Percentiles rank a stretch among this genome's conserved stretches.
phyloP scores from a whole-genome alignment of 352 stramenopile genomes.

The Pythium sukuiense region DNA sequence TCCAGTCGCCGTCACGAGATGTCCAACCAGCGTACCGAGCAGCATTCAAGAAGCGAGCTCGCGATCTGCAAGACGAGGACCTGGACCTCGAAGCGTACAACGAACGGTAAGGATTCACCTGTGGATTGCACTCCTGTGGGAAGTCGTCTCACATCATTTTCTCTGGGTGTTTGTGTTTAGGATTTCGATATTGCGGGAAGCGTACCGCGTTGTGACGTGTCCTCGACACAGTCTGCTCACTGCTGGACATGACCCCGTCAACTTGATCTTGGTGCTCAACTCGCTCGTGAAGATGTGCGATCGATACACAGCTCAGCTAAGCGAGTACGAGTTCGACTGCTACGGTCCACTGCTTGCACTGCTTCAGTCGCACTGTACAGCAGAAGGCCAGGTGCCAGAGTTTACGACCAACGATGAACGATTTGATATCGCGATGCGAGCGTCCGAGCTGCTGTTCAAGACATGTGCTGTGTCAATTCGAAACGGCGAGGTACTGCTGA shows the following conservation, averaged over 20 bases:
- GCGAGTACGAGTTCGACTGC: slow-evolving; percentile 60
- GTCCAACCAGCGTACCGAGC: slow-evolving; percentile 41
- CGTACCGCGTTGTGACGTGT: slow-evolving; percentile 66
- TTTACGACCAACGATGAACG: slow-evolving; percentile 48
- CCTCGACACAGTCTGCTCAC: slow-evolving; percentile 68
- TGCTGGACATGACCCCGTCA: slow-evolving; percentile 66
- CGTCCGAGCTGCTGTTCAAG: slow-evolving; percentile 67
- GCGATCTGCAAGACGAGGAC: slow-evolving; percentile 34
- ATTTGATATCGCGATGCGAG: slow-evolving; percentile 56
- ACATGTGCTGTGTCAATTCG: slow-evolving; percentile 57
- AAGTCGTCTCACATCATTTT: too few relatives aligned
- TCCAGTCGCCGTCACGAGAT: slow-evolving; percentile 11
- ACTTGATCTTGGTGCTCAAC: slow-evolving; percentile 65
- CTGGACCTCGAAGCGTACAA: slow-evolving; percentile 33
- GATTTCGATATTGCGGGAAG: slow-evolving; percentile 52
- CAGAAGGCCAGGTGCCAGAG: slow-evolving; percentile 37
- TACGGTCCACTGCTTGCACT: slow-evolving; percentile 66
- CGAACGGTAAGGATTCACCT: slow-evolving; percentile 36
- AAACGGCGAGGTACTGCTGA: slow-evolving; percentile 62
- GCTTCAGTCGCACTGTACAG: slow-evolving; percentile 60
- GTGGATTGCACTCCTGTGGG: too few relatives aligned
- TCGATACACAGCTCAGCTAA: slow-evolving; percentile 52
- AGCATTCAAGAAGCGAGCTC: slow-evolving; percentile 56
- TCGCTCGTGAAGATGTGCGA: slow-evolving; percentile 69
- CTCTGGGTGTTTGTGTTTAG: slow-evolving; percentile 17